Evolutionary conservation across 352 stramenopile genomes (phyloP).

Genomic region (Pythium angustatum): DNA sequence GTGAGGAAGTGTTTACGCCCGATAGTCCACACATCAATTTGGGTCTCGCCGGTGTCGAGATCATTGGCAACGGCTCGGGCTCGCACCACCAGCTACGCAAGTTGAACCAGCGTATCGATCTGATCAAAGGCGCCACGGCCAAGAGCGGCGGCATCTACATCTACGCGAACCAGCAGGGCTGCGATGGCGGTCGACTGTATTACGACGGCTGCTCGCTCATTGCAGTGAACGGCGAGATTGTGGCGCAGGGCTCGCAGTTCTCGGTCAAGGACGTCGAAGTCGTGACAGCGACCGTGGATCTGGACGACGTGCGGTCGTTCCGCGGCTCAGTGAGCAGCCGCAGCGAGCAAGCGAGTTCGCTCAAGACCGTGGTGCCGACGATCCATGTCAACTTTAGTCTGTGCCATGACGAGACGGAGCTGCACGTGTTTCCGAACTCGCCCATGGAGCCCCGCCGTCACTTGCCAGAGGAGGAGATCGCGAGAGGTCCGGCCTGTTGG

Average conservation of each 20-base stretch:
- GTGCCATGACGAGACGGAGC: slow-evolving; percentile 58
- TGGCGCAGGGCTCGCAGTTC: slow-evolving; percentile 97
- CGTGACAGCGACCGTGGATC: slow-evolving; percentile 95
- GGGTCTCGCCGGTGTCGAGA: slow-evolving; percentile 94
- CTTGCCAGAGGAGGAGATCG: slow-evolving; percentile 96
- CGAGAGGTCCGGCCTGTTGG: slow-evolving; percentile 97
- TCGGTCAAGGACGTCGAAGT: slow-evolving; percentile 96
- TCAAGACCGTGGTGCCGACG: slow-evolving; percentile 68
- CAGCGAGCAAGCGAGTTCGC: slow-evolving; percentile 91
- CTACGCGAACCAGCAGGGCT: slow-evolving; percentile 98
- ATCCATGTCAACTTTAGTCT: slow-evolving; percentile 79
- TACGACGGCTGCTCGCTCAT: slow-evolving; percentile 98
- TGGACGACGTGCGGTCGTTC: slow-evolving; percentile 98
- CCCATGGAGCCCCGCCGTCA: slow-evolving; percentile 79
- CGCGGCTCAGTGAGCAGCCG: slow-evolving; percentile 92
- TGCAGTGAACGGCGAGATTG: slow-evolving; percentile 95
- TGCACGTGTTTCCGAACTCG: slow-evolving; percentile 33
- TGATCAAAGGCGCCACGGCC: slow-evolving; percentile 89
- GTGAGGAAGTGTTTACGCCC: slow-evolving; percentile 98
- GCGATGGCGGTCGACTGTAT: slow-evolving; percentile 96
- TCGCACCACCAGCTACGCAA: no score
- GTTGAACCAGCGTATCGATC: slow-evolving; percentile 89
- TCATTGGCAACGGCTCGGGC: no score
- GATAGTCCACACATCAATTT: slow-evolving; percentile 95
- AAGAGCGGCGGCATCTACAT: slow-evolving; percentile 99